A percentile compares a stretch with the other conserved stretches of the same genome.
Conservation (phyloP, 2,329 filamentous ascomycete genomes). For the Clonostachys byssicola region DNA sequence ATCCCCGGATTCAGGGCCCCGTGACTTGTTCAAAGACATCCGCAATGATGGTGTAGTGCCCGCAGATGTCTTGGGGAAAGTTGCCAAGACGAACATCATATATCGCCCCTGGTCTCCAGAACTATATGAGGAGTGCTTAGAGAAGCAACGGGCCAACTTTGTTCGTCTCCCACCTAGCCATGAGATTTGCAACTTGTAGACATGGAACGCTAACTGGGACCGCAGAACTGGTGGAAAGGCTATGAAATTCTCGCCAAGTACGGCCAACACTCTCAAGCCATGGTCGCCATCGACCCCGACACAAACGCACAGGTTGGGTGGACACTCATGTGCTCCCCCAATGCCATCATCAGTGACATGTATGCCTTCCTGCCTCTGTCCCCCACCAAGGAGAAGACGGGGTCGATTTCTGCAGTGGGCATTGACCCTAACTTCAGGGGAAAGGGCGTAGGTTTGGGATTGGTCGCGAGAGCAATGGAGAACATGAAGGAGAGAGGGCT, state of each 20-base stretch:
- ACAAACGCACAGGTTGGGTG: constrained; percentile 15
- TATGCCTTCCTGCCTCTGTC: constrained; percentile 11
- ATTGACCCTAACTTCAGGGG: constrained; percentile 11
- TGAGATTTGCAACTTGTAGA: background rate
- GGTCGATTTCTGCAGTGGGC: constrained; percentile 12
- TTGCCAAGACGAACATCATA: constrained; percentile 7
- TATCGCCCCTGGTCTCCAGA: constrained; percentile 14
- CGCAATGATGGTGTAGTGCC: constrained; percentile 2
- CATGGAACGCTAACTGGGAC: too few species aligned
- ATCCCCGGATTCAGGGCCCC: background rate
- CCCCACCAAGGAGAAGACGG: constrained; percentile 10
- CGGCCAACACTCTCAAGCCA: constrained; percentile 8
- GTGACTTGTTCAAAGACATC: constrained; percentile 12
- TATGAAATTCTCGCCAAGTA: constrained; percentile 9
- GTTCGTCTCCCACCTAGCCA: background rate
- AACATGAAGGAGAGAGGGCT: constrained; percentile 10
- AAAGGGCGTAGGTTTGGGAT: constrained; percentile 9
- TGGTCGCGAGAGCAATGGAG: constrained; percentile 13
- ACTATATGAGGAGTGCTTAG: constrained; percentile 13
- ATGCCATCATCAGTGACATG: background rate
- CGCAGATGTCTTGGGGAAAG: constrained; percentile 8
- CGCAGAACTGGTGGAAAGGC: constrained; percentile 7
- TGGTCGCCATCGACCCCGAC: constrained; percentile 14
- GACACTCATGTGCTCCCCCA: constrained; percentile 13
- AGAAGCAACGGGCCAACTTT: constrained; percentile 10